Conservation (phyloP, 2,329 filamentous ascomycete species). For the Penicillium sp. region DNA sequence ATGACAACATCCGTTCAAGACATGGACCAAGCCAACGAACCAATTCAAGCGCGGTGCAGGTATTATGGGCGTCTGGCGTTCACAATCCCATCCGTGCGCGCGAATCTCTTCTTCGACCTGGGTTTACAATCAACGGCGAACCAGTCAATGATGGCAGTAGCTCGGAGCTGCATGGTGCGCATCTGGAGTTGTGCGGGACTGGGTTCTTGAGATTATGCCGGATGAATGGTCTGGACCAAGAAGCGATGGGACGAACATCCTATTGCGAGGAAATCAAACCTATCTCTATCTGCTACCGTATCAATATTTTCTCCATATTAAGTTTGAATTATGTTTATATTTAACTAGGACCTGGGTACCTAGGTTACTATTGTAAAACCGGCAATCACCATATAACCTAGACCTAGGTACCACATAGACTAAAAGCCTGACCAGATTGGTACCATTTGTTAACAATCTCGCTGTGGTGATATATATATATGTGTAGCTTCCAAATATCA, state of each 20-base stretch:
- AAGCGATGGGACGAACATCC: conserved; percentile 73
- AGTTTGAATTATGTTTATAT: no score
- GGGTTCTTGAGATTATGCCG: conserved; percentile 63
- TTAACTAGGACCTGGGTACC: no score
- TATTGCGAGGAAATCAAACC: no score
- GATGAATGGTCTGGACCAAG: conserved; percentile 69
- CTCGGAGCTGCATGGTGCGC: conserved; percentile 60
- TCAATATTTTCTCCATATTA: no score
- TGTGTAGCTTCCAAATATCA: no score
- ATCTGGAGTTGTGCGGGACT: conserved; percentile 63
- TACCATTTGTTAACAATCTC: no score
- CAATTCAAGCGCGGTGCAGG: conserved; percentile 71
- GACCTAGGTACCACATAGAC: no score
- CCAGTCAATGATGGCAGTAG: conserved; percentile 33
- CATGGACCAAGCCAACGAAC: conserved; percentile 28
- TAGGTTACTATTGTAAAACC: no score
- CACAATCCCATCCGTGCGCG: conserved; percentile 71
- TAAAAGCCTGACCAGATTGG: no score
- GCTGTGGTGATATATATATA: no score
- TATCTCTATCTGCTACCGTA: no score
- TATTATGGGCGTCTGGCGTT: conserved; percentile 66
- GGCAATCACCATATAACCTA: no score
- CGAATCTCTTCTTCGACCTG: conserved; percentile 56
- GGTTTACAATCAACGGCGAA: conserved; percentile 54
- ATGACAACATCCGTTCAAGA: conserved; percentile 60